Evolutionary conservation across 495 filamentous ascomycete species (phyloP).

Genomic region (Letharia columbiana): DNA sequence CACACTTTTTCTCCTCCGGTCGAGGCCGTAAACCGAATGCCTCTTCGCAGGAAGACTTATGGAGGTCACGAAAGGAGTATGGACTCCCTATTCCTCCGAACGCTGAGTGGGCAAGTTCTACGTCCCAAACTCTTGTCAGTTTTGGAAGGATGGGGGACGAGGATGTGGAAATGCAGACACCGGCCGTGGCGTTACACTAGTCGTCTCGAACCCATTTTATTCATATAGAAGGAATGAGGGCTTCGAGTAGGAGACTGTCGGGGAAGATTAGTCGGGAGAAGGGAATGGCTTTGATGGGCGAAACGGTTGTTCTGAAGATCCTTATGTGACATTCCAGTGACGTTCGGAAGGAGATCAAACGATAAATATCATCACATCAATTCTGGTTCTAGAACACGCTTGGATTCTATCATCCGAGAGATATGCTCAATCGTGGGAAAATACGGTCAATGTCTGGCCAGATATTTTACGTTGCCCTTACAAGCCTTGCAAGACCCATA

Average conservation of each 20-base stretch:
- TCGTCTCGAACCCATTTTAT: background rate
- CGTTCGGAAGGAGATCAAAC: background rate
- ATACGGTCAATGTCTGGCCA: background rate
- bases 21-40: background rate
- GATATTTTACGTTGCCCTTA: background rate
- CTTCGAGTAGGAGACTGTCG: no score
- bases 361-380: background rate
- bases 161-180: conserved; percentile 6
- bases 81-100: background rate
- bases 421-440: background rate
- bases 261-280: no score
- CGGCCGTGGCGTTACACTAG: background rate
- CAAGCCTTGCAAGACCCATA: no score
- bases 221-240: no score
- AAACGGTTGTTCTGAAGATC: background rate
- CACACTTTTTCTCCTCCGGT: background rate
- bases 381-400: background rate
- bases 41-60: background rate
- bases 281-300: background rate
- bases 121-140: background rate
- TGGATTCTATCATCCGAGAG: background rate
- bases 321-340: background rate
- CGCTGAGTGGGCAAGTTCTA: background rate
- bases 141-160: background rate
- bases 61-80: no score